These are phyloP conservation scores for Fusarium annulatum DNA, from an alignment of 2,329 filamentous ascomycete genomes.

Conservation along the genomic window DNA sequence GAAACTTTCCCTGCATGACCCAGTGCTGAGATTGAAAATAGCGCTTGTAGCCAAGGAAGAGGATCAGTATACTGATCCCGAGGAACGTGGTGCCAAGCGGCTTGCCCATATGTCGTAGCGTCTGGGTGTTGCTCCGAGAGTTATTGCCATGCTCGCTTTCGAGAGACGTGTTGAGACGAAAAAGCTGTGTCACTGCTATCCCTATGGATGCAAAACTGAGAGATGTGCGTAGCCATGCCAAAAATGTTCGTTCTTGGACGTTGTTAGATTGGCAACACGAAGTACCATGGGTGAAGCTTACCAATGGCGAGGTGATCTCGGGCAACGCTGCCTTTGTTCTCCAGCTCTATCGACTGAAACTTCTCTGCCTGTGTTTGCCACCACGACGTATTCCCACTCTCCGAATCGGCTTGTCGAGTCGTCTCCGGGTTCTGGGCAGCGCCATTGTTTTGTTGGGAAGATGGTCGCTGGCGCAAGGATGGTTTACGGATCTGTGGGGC, in stretches of 20 bases:
- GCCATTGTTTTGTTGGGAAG: conserved; percentile 14
- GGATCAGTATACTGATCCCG: conserved; percentile 77
- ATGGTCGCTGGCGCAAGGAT: conserved; percentile 12
- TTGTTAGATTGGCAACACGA: conserved; percentile 2
- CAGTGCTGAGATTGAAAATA: conserved; percentile 84
- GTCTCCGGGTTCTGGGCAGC: conserved; percentile 15
- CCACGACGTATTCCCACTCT: conserved; percentile 54
- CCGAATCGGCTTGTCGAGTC: conserved; percentile 30
- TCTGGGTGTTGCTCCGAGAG: conserved; percentile 51
- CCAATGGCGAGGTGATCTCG: conserved; percentile 84
- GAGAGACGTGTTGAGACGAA: conserved; percentile 80
- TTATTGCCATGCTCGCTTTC: conserved; percentile 43
- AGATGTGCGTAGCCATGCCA: conserved; percentile 86
- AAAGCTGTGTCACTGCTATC: conserved; percentile 85
- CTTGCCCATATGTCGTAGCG: conserved; percentile 73
- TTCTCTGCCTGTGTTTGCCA: conserved; percentile 61
- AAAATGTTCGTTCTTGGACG: conserved; percentile 78
- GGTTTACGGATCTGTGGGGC: conserved; percentile 31
- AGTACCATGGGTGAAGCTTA: conserved; percentile 49
- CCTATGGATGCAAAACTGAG: conserved; percentile 85
- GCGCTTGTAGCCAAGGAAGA: conserved; percentile 80
- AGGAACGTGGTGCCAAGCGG: conserved; percentile 78
- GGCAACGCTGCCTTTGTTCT: conserved; percentile 87
- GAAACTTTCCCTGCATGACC: conserved; percentile 83
- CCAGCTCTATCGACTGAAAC: conserved; percentile 76